phyloP scores from a whole-genome alignment of 2,329 filamentous ascomycete genomes.

The Penicillium polonicum region DNA sequence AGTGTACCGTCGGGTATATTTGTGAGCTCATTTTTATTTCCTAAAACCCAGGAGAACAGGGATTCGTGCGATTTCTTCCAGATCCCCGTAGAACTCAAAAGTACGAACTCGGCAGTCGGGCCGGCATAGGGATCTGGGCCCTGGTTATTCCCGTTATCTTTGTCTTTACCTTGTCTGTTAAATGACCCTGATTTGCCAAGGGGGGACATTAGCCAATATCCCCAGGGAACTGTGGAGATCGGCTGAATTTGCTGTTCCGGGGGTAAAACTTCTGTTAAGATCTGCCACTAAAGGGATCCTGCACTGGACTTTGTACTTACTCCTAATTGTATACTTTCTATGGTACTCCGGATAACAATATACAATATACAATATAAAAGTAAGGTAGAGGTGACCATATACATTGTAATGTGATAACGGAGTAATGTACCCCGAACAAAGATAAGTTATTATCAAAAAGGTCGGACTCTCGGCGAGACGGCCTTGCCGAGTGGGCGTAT shows the following conservation, averaged over 20 bases:
- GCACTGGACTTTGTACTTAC: not conserved
- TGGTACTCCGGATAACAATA: not conserved
- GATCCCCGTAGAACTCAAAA: not conserved
- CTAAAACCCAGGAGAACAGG: not conserved
- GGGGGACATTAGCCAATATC: not conserved
- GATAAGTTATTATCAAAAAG: slow-evolving; percentile 10
- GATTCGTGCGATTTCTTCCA: slow-evolving; percentile 4
- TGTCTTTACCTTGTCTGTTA: not conserved
- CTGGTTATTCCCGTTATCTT: not conserved
- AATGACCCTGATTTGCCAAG: not conserved
- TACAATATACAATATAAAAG: too few relatives aligned
- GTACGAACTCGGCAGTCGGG: not conserved
- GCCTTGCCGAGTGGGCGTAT: slow-evolving; percentile 18
- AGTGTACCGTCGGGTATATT: not conserved
- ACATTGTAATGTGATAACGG: not conserved
- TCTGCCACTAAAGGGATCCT: slow-evolving; percentile 22
- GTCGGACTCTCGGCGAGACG: not conserved
- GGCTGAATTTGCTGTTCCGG: slow-evolving; percentile 3
- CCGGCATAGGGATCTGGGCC: not conserved
- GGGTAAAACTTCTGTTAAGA: slow-evolving; percentile 12
- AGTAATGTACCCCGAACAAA: not conserved
- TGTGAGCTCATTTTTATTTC: not conserved
- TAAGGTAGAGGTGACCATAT: not conserved
- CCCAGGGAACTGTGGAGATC: slow-evolving; percentile 4
- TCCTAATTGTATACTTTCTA: not conserved